These are phyloP conservation scores for Boletus insuetus DNA, from an alignment of 768 basidiomycete genomes.

Conservation along the genomic window DNA sequence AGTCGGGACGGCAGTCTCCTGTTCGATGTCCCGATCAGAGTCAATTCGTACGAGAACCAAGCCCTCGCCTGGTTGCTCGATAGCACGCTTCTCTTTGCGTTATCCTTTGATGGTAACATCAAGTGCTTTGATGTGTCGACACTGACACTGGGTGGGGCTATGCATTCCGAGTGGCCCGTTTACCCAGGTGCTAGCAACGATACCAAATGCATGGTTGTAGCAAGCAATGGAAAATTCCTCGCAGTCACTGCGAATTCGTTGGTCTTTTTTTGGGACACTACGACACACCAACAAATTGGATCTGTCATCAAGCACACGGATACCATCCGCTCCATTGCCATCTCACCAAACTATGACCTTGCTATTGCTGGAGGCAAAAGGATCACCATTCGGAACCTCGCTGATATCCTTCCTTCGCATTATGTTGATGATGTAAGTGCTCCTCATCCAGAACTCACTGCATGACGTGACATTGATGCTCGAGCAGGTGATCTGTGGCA, in stretches of 20 bases:
- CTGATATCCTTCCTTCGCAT: slow-evolving; percentile 2
- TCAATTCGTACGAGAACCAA: slow-evolving; percentile 10
- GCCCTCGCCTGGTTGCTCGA: slow-evolving; percentile 8
- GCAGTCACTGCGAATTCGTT: not conserved
- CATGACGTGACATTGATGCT: not conserved
- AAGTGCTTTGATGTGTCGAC: slow-evolving; percentile 3
- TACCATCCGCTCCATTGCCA: slow-evolving; percentile 2
- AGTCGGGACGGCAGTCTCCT: slow-evolving; percentile 5
- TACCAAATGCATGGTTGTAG: slow-evolving; percentile 5
- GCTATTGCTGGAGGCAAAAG: slow-evolving; percentile 2
- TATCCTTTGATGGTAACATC: slow-evolving; percentile 11
- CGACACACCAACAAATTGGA: slow-evolving; percentile 2
- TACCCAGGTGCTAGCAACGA: not conserved
- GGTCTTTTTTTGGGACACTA: slow-evolving; percentile 11
- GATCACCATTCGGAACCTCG: slow-evolving; percentile 1
- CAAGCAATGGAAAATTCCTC: slow-evolving; percentile 10
- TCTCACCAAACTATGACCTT: slow-evolving; percentile 8
- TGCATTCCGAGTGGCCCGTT: not conserved
- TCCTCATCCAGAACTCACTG: too few species aligned
- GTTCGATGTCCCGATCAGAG: slow-evolving; percentile 4
- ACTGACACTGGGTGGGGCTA: not conserved
- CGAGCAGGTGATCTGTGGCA: not conserved
- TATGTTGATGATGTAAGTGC: slow-evolving; percentile 9
- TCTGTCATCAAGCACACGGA: slow-evolving; percentile 3
- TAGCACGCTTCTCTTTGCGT: slow-evolving; percentile 1